Evolutionary conservation across 2,329 filamentous ascomycete species (phyloP), one percentile per base, ranked within the genome.

Genomic region (Alternaria sp.): DNA sequence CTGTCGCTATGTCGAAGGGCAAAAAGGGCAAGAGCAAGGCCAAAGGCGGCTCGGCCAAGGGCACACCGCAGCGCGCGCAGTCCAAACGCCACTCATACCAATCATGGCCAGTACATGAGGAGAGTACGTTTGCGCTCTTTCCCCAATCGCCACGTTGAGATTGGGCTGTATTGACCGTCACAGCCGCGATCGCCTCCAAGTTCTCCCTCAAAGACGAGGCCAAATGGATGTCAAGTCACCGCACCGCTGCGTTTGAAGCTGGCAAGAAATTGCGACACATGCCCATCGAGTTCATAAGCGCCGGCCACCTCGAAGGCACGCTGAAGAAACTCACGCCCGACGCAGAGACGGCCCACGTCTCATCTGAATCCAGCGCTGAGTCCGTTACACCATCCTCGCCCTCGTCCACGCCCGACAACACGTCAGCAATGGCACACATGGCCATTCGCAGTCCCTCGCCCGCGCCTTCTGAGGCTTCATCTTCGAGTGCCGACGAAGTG

Each of bases 271-370:
- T 91, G 54, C 83, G 89, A 62, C 79, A 89, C 69, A 82, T 84
- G 57, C 80, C 81, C 23, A 83, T 91, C 54, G 75, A 79, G 2
- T 91, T 91, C 72, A 84, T 91, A 63, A 89, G 87, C 73, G 88
- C 87, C 32, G 87, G 87, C 21, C 79, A 69, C 21, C 69, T 80
- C 57, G 64, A 78, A 59, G 77, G 77, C 58, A 78, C 77, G n/a
- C 67, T 78, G 30, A 70, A 76, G 59, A 71, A 77, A 13, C 75
- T 81, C 30, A 64, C 74, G 13, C 56, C 68, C 9, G 50, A 26
- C 25, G 32, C 45, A 12, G 64, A 66, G 7, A 52, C 54, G 40
- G 64, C 62, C 11, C 58, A 65, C 23, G 32, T 15, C 8, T 17
- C 25, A 23, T 46, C 58, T 11, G 65, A 64, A 17, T 66, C 67